Percentiles rank a stretch among this genome's conserved stretches.
These are phyloP conservation scores for Brettanomyces nanus DNA, from an alignment of 805 yeast species.

Conservation along the genomic window DNA sequence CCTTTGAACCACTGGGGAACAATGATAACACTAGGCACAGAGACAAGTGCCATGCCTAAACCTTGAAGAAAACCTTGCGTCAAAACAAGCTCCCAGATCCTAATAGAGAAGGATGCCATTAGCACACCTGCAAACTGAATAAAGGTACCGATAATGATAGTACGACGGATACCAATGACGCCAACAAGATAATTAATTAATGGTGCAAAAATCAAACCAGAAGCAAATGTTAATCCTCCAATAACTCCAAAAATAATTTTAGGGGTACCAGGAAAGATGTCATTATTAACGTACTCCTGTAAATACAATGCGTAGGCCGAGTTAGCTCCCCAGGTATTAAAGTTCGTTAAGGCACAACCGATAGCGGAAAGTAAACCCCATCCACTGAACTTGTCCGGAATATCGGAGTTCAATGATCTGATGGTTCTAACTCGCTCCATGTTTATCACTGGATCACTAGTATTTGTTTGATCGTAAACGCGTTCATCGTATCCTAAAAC, in stretches of 20 bases:
- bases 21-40: slow-evolving; percentile 50
- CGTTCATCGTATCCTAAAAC: background rate
- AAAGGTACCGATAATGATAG: slow-evolving; percentile 38
- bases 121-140: slow-evolving; percentile 47
- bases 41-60: slow-evolving; percentile 45
- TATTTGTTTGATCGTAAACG: slow-evolving; percentile 1
- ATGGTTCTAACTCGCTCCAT: slow-evolving; percentile 5
- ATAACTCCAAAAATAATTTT: slow-evolving; percentile 55
- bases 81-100: slow-evolving; percentile 57
- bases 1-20: slow-evolving; percentile 61
- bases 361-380: slow-evolving; percentile 46
- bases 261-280: slow-evolving; percentile 45
- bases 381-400: slow-evolving; percentile 63
- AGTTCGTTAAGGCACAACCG: slow-evolving; percentile 42
- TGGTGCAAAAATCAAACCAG: slow-evolving; percentile 44
- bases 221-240: slow-evolving; percentile 60
- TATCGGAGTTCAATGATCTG: slow-evolving; percentile 12
- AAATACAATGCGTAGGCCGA: slow-evolving; percentile 59
- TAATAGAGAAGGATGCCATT: slow-evolving; percentile 51
- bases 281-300: slow-evolving; percentile 43
- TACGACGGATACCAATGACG: slow-evolving; percentile 30
- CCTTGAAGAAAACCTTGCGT: slow-evolving; percentile 65
- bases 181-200: slow-evolving; percentile 41
- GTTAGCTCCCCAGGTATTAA: slow-evolving; percentile 69
- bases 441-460: background rate